phyloP scores from a whole-genome alignment of 139 green algal genomes.

The Trebouxia sp. region DNA sequence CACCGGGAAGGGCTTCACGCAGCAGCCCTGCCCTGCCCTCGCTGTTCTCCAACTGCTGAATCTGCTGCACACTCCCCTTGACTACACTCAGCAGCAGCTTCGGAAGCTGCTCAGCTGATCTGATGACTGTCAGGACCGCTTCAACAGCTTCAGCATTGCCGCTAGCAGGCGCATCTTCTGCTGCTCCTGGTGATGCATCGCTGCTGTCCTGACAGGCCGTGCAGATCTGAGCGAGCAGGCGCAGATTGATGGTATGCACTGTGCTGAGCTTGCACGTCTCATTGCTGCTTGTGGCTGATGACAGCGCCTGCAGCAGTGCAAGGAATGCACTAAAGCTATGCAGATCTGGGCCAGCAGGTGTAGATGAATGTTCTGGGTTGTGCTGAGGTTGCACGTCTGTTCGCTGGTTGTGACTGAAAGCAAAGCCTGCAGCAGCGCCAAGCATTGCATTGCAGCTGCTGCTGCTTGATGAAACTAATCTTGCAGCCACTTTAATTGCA shows the following conservation, averaged over 20 bases:
- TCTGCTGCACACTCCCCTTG: neutral
- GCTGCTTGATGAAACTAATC: too few species aligned
- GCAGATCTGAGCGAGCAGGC: neutral
- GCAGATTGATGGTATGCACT: neutral
- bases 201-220: neutral
- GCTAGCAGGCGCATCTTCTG: neutral
- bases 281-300: neutral
- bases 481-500: too few species aligned
- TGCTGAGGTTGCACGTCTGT: too few species aligned
- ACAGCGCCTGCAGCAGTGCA: neutral
- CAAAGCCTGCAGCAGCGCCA: too few species aligned
- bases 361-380: too few species aligned
- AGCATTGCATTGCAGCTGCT: too few species aligned
- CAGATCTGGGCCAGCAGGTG: too few species aligned
- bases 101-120: slow-evolving; percentile 8
- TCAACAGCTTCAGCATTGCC: neutral
- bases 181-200: neutral
- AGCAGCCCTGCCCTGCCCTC: neutral
- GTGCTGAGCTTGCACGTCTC: too few species aligned
- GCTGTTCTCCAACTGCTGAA: neutral
- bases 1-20: neutral
- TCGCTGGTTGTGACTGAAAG: too few species aligned
- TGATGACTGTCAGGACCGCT: neutral
- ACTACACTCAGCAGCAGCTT: slow-evolving; percentile 9
- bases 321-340: too few species aligned